Evolutionary conservation across 2,329 filamentous ascomycete genomes (phyloP), one percentile per base, ranked within the genome.

Genomic region (Aspergillus neoniger): DNA sequence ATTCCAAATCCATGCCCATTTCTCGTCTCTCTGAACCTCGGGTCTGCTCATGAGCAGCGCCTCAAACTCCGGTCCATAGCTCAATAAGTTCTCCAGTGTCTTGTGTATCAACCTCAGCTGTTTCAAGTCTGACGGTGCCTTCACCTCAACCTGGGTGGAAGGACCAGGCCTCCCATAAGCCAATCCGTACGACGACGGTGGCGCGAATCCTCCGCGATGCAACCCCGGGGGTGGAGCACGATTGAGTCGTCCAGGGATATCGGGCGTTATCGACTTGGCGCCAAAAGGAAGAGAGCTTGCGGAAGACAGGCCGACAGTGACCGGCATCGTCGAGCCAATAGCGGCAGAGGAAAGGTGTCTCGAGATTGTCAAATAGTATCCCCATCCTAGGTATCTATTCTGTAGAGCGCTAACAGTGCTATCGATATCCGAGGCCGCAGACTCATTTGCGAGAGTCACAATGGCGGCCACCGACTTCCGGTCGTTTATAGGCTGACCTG

Each of bases 1-100:
- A 74, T 98, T 90, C 88, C 91, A 99, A 5, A 99, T 82, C 91
- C 93, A 99, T 0, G 92, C 90, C 88, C 94, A 98, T 66, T 89
- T 92, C 74, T 96, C 91, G 61, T 96, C 91, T 43, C 83, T 85
- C 72, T 96, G 91, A 1, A 98, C 90, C 57, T 92, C 87, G 0
- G 90, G 86, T 17, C 91, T 84, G 53, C 88, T 89, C 95, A 98
- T 98, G 6, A 99, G 83, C 2, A 96, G 81, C 5, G 93, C 92
- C 76, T 99, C 95, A 62, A 96, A 96, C 70, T 95, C 91, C 0
- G 91, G 87, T 0, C 93, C 92, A 67, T 95, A 87, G 21, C 87
- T 86, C 8, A 97, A 80, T 0, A 98, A 81, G 2, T 85, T 84
- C 71, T 98, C 94, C 36, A 96, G 84, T 0, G 92, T 90, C 73